A percentile compares a stretch with the other conserved stretches of the same genome.
These are phyloP conservation scores for Trypanosoma theileri DNA, from an alignment of 208 protist species.

Conservation along the genomic window DNA sequence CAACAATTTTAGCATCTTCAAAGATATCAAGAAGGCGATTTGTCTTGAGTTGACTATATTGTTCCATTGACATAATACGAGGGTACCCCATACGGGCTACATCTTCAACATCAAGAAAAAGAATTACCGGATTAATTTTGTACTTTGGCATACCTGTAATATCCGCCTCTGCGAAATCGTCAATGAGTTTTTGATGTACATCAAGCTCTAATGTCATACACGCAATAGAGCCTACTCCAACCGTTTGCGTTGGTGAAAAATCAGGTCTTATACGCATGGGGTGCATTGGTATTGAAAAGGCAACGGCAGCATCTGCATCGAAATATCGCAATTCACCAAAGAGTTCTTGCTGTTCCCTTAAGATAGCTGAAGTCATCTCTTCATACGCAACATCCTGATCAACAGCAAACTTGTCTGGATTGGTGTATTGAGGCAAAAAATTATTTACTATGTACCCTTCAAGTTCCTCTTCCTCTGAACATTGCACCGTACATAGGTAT, in stretches of 20 bases:
- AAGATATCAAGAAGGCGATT: constrained; percentile 77
- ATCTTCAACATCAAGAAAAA: constrained; percentile 86
- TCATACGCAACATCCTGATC: constrained; percentile 76
- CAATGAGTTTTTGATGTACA: constrained; percentile 77
- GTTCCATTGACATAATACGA: constrained; percentile 81
- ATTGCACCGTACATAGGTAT: constrained; percentile 73
- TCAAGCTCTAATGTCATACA: constrained; percentile 88
- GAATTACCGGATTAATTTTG: constrained; percentile 69
- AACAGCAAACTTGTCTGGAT: constrained; percentile 45
- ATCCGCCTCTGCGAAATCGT: constrained; percentile 71
- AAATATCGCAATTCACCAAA: constrained; percentile 83
- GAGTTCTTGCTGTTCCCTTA: constrained; percentile 73
- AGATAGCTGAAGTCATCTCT: constrained; percentile 46
- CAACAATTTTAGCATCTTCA: constrained; percentile 65
- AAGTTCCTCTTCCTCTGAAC: constrained; percentile 67
- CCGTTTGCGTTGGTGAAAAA: constrained; percentile 85
- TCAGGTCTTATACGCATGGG: constrained; percentile 81
- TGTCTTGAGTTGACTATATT: constrained; percentile 87
- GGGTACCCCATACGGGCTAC: constrained; percentile 86
- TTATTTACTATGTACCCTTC: constrained; percentile 63
- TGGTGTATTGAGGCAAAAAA: constrained; percentile 70
- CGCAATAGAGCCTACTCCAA: constrained; percentile 85
- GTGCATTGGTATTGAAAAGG: constrained; percentile 79
- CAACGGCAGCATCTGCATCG: constrained; percentile 75
- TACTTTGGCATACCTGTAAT: constrained; percentile 80